phyloP scores from a whole-genome alignment of 2,329 filamentous ascomycete genomes.

The Colletotrichum agaves region DNA sequence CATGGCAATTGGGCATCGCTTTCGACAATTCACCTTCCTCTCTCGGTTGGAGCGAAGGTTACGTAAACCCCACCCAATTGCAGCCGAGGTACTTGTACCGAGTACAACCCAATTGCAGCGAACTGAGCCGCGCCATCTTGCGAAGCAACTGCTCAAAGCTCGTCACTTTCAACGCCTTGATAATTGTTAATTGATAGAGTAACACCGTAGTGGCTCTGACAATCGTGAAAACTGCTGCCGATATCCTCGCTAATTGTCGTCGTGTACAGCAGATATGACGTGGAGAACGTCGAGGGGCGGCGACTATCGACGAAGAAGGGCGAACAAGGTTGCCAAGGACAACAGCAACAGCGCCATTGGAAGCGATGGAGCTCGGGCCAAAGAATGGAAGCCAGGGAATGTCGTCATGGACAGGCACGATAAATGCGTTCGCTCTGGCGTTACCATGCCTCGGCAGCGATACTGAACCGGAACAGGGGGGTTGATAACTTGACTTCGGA shows the following conservation, averaged over 20 bases:
- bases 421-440: conserved; percentile 1
- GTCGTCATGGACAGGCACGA: neutral
- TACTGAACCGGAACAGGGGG: conserved; percentile 7
- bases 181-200: too few species aligned
- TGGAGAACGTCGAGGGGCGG: too few species aligned
- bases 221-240: too few species aligned
- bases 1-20: conserved; percentile 3
- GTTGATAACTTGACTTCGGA: conserved; percentile 4
- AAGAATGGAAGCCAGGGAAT: neutral
- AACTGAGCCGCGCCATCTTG: conserved; percentile 15
- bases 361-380: neutral
- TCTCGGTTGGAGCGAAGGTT: neutral
- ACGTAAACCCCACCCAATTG: conserved; percentile 8
- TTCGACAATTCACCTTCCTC: conserved; percentile 1
- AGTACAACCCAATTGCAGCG: conserved; percentile 10
- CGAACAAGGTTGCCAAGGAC: too few species aligned
- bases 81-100: too few species aligned
- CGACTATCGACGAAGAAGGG: too few species aligned
- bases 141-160: conserved; percentile 27
- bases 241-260: too few species aligned
- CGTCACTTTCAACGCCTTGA: neutral
- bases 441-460: conserved; percentile 2
- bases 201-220: too few species aligned
- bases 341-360: too few species aligned
- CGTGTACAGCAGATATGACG: too few species aligned